phyloP scores from a whole-genome alignment of 345 rosid genomes.

The Camelina laxa region DNA sequence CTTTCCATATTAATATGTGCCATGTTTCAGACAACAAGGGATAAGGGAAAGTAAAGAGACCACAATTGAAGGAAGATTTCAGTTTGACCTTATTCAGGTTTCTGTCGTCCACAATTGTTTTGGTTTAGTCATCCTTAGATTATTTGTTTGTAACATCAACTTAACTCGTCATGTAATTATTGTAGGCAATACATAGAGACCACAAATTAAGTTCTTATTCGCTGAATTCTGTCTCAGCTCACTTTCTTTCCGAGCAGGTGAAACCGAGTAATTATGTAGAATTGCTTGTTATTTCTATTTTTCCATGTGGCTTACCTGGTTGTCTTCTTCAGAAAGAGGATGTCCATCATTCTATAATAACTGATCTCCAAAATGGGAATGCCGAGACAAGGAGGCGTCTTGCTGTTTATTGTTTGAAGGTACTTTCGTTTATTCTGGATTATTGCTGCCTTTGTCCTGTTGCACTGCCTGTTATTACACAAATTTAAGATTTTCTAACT shows the following conservation, averaged over 20 bases:
- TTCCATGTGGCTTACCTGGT: constrained; percentile 19
- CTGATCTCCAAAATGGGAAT: constrained; percentile 99
- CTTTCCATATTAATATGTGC: constrained; percentile 36
- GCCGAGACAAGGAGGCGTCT: constrained; percentile 98
- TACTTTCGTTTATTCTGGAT: constrained; percentile 38
- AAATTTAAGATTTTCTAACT: constrained; percentile 7
- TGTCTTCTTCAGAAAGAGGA: constrained; percentile 81
- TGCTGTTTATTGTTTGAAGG: constrained; percentile 99
- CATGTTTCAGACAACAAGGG: constrained; percentile 76
- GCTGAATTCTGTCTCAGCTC: constrained; percentile 94
- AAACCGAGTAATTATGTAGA: constrained; percentile 24
- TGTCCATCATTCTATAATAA: constrained; percentile 97
- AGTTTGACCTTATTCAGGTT: constrained; percentile 98
- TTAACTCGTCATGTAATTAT: constrained; percentile 24
- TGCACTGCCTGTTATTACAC: constrained; percentile 23
- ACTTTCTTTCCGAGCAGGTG: constrained; percentile 98
- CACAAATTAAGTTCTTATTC: constrained; percentile 96
- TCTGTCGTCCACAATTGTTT: constrained; percentile 31
- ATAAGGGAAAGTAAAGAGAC: constrained; percentile 97
- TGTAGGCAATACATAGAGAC: constrained; percentile 85
- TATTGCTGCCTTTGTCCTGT: constrained; percentile 16
- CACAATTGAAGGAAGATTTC: constrained; percentile 93
- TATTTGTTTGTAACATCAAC: constrained; percentile 21
- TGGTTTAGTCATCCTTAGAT: constrained; percentile 31
- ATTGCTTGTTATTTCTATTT: constrained; percentile 11